Conservation (phyloP, 306 rosid species). For the Glycine soja region DNA sequence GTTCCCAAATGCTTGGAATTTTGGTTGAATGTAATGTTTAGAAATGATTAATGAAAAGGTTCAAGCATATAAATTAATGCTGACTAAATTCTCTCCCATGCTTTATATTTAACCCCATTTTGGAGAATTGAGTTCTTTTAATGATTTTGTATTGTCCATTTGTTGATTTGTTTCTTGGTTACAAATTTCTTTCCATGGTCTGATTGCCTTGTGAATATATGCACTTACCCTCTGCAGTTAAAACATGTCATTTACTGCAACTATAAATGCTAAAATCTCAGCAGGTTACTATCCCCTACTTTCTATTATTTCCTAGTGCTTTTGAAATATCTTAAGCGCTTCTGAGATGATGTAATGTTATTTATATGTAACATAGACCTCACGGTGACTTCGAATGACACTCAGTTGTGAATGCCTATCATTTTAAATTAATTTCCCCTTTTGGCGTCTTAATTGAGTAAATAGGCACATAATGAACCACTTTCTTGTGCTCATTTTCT, state of each 20-base stretch:
- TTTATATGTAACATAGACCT: not conserved
- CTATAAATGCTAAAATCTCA: not conserved
- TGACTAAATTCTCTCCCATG: not conserved
- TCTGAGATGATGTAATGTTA: not conserved
- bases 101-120: conserved; percentile 7
- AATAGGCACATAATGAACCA: too few relatives aligned
- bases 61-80: conserved; percentile 6
- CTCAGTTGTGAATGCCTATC: not conserved
- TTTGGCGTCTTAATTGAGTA: conserved; percentile 15
- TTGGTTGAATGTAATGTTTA: conserved; percentile 41
- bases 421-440: not conserved
- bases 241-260: not conserved
- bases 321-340: conserved; percentile 16
- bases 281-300: not conserved
- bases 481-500: too few relatives aligned
- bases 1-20: conserved; percentile 47
- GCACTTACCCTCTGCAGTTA: not conserved
- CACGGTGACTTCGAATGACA: not conserved
- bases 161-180: conserved; percentile 11
- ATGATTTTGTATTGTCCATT: not conserved
- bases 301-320: not conserved
- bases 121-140: conserved; percentile 7
- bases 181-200: not conserved
- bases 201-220: conserved; percentile 25
- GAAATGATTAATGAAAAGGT: conserved; percentile 40